A percentile compares a stretch with the other conserved stretches of the same genome.
Evolutionary conservation across 2,329 filamentous ascomycete genomes (phyloP).

Genomic region (Beauveria australis): DNA sequence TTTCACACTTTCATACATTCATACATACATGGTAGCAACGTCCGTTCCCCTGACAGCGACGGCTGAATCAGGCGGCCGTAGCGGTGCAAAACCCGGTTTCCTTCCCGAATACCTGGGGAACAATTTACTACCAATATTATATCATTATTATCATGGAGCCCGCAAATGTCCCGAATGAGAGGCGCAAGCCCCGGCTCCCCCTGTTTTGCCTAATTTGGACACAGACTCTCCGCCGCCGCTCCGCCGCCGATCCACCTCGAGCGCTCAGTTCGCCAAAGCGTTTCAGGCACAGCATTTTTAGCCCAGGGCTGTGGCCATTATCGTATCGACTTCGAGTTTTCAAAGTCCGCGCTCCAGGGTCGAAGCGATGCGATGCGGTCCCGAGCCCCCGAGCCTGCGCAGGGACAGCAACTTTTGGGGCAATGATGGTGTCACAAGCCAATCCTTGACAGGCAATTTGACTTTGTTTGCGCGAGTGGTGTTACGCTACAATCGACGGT

Average conservation of each 20-base stretch:
- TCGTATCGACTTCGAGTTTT: background rate
- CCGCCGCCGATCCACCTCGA: background rate
- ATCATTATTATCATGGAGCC: no score
- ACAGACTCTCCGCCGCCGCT: background rate
- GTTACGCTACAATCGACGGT: background rate
- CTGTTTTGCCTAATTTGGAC: background rate
- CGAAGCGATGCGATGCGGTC: background rate
- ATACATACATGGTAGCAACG: no score
- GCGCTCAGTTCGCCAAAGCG: constrained; percentile 6
- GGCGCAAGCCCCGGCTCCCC: no score
- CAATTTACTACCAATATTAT: no score
- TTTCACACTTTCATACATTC: no score
- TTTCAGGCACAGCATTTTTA: constrained; percentile 3
- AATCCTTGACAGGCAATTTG: background rate
- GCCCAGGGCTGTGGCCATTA: background rate
- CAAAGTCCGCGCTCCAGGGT: background rate
- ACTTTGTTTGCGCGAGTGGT: background rate
- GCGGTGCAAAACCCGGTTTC: background rate
- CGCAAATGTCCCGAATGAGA: no score
- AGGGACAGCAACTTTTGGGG: background rate
- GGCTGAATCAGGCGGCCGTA: background rate
- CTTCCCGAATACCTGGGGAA: background rate
- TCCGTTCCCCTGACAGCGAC: background rate
- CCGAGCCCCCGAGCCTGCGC: background rate
- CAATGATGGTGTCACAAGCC: background rate